Conservation (phyloP, 1,284 basidiomycete genomes). For the Sporisorium scitamineum region DNA sequence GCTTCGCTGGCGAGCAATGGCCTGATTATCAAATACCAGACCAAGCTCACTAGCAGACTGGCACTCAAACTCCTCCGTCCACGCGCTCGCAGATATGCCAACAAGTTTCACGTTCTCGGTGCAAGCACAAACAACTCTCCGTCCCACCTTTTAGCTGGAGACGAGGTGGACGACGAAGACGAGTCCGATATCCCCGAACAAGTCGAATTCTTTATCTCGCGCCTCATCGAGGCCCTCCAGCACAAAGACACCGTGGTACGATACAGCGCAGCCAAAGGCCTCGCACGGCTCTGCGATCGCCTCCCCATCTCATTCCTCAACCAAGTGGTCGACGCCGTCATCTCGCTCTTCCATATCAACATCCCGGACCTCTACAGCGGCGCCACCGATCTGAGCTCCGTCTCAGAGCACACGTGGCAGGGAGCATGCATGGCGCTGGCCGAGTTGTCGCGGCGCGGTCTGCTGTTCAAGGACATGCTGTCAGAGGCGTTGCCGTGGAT, state of each 20-base stretch:
- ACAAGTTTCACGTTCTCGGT: slow-evolving; percentile 32
- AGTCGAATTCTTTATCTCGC: slow-evolving; percentile 81
- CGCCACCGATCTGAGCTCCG: slow-evolving; percentile 75
- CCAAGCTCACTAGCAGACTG: slow-evolving; percentile 63
- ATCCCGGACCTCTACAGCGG: slow-evolving; percentile 77
- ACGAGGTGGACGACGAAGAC: slow-evolving; percentile 42
- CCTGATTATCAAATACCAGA: slow-evolving; percentile 57
- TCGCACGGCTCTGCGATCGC: slow-evolving; percentile 85
- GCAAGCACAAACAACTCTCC: background rate
- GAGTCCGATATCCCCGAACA: slow-evolving; percentile 83
- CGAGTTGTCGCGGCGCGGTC: slow-evolving; percentile 85
- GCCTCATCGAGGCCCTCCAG: slow-evolving; percentile 80
- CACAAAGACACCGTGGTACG: slow-evolving; percentile 97
- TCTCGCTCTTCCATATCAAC: slow-evolving; percentile 75
- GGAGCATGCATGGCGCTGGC: slow-evolving; percentile 92
- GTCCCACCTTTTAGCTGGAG: background rate
- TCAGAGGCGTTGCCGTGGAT: slow-evolving; percentile 58
- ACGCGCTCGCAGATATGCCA: slow-evolving; percentile 18
- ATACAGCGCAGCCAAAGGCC: slow-evolving; percentile 92
- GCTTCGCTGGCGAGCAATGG: slow-evolving; percentile 38
- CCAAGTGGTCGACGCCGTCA: slow-evolving; percentile 84
- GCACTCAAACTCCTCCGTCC: slow-evolving; percentile 61
- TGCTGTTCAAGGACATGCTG: slow-evolving; percentile 68
- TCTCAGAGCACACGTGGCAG: slow-evolving; percentile 87
- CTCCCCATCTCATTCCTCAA: slow-evolving; percentile 80